These are phyloP conservation scores for Scheffersomyces quercinus DNA, from an alignment of 1,139 yeast genomes.

Conservation along the genomic window DNA sequence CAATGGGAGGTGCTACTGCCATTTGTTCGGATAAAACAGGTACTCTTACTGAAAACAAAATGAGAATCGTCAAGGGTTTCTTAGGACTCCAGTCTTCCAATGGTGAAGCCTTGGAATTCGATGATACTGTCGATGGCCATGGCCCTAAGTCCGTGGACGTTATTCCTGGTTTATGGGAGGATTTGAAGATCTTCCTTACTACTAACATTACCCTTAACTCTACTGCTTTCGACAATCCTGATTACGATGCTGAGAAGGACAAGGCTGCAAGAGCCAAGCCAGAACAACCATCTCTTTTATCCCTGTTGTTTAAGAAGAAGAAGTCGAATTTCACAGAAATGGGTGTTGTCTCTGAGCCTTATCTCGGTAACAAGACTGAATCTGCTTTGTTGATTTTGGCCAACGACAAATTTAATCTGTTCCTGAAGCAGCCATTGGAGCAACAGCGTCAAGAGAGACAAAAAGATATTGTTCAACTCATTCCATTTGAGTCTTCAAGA, in stretches of 20 bases:
- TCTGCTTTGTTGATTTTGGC: conserved; percentile 81
- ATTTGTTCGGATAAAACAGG: conserved; percentile 98
- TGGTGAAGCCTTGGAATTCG: conserved; percentile 32
- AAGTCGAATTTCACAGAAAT: conserved; percentile 17
- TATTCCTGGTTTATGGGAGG: conserved; percentile 27
- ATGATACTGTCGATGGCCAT: conserved; percentile 36
- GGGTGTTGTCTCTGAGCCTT: conserved; percentile 52
- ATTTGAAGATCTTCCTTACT: conserved; percentile 40
- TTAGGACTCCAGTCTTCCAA: conserved; percentile 42
- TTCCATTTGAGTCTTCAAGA: conserved; percentile 90
- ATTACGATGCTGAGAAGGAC: conserved; percentile 40
- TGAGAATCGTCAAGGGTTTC: conserved; percentile 83
- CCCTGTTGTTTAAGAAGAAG: conserved; percentile 12
- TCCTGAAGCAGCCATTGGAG: conserved; percentile 39
- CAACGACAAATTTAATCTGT: conserved; percentile 51
- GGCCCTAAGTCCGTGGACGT: conserved; percentile 35
- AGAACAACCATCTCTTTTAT: conserved; percentile 21
- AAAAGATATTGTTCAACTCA: conserved; percentile 57
- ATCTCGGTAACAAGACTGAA: conserved; percentile 92
- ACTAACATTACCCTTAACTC: conserved; percentile 77
- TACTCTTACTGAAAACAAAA: conserved; percentile 86
- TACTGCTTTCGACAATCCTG: conserved; percentile 78
- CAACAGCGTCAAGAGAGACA: conserved; percentile 36
- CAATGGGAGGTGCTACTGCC: conserved; percentile 99
- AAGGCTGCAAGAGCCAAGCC: conserved; percentile 31